Conservation (phyloP, 139 green algal genomes). For the Eudorina sp. region DNA sequence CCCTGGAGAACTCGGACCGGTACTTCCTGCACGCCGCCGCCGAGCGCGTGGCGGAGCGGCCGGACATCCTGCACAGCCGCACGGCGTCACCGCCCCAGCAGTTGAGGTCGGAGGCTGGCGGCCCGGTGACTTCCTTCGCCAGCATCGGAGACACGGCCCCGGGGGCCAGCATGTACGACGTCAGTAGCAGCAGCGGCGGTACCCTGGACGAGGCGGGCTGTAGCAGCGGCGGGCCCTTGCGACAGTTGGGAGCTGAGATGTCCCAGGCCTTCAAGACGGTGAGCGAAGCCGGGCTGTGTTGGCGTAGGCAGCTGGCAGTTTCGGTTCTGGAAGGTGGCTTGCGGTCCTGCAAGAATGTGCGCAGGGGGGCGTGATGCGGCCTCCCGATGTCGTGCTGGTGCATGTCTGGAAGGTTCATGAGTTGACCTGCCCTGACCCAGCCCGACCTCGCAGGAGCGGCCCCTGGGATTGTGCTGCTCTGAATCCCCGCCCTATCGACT, state of each 20-base stretch:
- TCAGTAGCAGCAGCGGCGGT: neutral
- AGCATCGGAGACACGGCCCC: neutral
- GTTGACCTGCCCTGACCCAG: no score
- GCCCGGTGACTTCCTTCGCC: neutral
- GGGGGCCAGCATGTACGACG: neutral
- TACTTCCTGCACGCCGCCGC: slow-evolving; percentile 52
- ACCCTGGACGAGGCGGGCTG: neutral
- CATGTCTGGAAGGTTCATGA: no score
- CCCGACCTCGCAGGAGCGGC: no score
- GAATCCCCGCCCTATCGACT: no score
- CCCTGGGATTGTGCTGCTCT: no score
- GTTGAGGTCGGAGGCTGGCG: neutral
- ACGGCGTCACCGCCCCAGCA: neutral
- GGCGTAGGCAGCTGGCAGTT: no score
- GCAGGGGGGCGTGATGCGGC: no score
- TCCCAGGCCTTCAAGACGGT: slow-evolving; percentile 43
- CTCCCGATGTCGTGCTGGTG: no score
- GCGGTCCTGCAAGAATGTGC: no score
- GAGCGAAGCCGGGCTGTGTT: no score
- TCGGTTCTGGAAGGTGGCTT: no score
- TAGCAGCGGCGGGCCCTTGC: neutral
- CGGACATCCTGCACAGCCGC: slow-evolving; percentile 10
- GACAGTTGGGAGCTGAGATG: slow-evolving; percentile 39
- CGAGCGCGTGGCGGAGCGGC: slow-evolving; percentile 21
- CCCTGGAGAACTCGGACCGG: slow-evolving; percentile 37